Evolutionary conservation across 352 stramenopile genomes (phyloP).

Genomic region (Phytophthora niederhauseri): DNA sequence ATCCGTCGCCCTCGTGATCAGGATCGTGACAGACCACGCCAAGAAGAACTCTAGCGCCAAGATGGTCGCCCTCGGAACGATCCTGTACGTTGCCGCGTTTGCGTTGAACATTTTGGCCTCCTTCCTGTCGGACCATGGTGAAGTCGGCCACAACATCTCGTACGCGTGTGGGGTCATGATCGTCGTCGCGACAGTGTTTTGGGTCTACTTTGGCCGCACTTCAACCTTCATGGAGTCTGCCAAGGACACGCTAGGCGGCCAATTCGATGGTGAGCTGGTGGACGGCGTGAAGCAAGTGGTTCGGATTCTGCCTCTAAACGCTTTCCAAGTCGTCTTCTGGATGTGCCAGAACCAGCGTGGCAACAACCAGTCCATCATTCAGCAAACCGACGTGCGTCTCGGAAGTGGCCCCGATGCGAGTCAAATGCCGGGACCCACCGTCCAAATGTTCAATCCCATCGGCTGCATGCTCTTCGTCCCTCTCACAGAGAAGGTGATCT

Average conservation of each 20-base stretch:
- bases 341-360: slow-evolving; percentile 1
- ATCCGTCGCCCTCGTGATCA: background rate
- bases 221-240: background rate
- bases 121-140: background rate
- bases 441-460: background rate
- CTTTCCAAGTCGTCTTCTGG: background rate
- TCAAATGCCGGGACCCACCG: background rate
- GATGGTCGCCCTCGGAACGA: background rate
- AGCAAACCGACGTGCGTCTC: slow-evolving; percentile 1
- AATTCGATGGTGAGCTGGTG: background rate
- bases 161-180: background rate
- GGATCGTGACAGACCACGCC: background rate
- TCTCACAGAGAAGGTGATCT: background rate
- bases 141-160: background rate
- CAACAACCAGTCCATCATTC: background rate
- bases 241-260: background rate
- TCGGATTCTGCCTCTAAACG: background rate
- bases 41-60: background rate
- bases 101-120: background rate
- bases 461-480: background rate
- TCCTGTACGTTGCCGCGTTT: background rate
- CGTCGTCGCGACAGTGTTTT: background rate
- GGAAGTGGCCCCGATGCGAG: background rate
- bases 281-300: background rate
- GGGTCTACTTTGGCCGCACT: background rate